phyloP scores from a whole-genome alignment of 768 basidiomycete genomes.

The Lactarius pseudohatsudake region DNA sequence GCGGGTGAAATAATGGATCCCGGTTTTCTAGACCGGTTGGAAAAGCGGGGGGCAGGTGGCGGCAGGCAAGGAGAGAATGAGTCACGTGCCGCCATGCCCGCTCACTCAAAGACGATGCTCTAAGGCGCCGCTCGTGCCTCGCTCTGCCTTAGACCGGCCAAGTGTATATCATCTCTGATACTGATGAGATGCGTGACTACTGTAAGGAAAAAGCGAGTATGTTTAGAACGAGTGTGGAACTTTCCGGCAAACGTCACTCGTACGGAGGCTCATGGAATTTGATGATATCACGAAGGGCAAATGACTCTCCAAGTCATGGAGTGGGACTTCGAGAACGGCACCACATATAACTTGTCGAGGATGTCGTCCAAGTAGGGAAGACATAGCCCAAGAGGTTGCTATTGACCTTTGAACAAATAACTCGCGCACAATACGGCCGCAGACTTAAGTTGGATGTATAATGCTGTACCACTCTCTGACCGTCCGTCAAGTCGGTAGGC shows the following conservation, averaged over 20 bases:
- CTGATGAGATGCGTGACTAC: constrained; percentile 34
- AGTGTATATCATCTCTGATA: too few species aligned
- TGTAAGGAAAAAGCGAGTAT: neutral
- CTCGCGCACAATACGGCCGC: neutral
- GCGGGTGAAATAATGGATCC: too few species aligned
- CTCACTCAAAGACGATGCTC: too few species aligned
- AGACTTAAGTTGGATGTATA: neutral
- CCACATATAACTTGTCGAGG: constrained; percentile 5
- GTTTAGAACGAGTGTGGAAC: neutral
- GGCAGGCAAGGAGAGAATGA: too few species aligned
- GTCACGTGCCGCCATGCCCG: too few species aligned
- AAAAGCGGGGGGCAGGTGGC: too few species aligned
- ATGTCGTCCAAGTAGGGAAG: neutral
- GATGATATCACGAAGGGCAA: neutral
- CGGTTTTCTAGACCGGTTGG: too few species aligned
- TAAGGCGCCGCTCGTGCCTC: too few species aligned
- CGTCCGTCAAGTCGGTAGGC: neutral
- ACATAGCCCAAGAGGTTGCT: neutral
- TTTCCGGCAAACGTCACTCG: neutral
- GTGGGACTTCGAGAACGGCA: neutral
- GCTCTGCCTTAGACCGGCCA: too few species aligned
- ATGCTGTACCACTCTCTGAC: neutral
- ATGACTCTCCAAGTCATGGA: too few species aligned
- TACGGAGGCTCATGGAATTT: too few species aligned
- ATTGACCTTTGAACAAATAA: neutral